These are phyloP conservation scores for Chlorophyllum brunneum DNA, from an alignment of 768 basidiomycete species.

Conservation along the genomic window DNA sequence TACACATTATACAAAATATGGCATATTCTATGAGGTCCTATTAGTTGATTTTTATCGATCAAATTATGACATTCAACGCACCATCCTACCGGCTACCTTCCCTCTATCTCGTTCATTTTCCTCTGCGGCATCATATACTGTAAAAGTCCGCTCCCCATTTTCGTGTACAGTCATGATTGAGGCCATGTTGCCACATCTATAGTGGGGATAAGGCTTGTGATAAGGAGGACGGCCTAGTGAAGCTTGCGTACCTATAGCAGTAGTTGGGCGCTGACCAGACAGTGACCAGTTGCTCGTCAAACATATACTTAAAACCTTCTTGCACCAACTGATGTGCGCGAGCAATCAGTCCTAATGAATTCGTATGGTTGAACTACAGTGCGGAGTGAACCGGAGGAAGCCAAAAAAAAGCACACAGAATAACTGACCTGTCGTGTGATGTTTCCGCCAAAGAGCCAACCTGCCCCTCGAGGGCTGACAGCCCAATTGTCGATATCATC, in stretches of 20 bases:
- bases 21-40: constrained; percentile 39
- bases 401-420: neutral
- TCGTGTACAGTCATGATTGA: constrained; percentile 84
- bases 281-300: constrained; percentile 86
- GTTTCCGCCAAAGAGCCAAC: constrained; percentile 87
- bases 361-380: constrained; percentile 81
- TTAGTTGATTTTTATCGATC: neutral
- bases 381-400: neutral
- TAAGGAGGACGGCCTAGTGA: neutral
- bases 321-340: constrained; percentile 96
- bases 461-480: constrained; percentile 92
- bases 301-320: constrained; percentile 97
- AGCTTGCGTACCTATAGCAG: constrained; percentile 55
- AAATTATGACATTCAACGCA: constrained; percentile 30
- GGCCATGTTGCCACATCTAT: constrained; percentile 67
- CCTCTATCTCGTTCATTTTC: constrained; percentile 88
- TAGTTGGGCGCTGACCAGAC: constrained; percentile 94
- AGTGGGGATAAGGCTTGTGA: neutral
- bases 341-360: constrained; percentile 82
- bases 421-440: constrained; percentile 75
- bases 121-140: constrained; percentile 80
- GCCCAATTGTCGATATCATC: constrained; percentile 97
- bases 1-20: constrained; percentile 25
- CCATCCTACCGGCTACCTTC: constrained; percentile 63
- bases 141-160: constrained; percentile 63